phyloP scores from a whole-genome alignment of 768 basidiomycete genomes.

The Termitomyces sp. region DNA sequence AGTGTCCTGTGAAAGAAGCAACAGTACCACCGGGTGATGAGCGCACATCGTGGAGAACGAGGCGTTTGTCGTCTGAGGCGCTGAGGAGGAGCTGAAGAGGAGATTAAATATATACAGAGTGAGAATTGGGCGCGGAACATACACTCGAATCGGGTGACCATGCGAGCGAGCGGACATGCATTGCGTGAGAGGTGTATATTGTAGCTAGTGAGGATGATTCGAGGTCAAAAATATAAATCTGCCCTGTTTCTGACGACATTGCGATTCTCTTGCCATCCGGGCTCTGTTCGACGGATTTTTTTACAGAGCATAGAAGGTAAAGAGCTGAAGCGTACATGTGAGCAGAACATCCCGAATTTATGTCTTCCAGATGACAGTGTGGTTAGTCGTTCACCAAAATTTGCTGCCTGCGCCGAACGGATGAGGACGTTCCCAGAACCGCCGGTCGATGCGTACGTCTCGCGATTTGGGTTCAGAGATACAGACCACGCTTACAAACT shows the following conservation, averaged over 20 bases:
- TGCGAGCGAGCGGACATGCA: slow-evolving; percentile 79
- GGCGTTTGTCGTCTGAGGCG: slow-evolving; percentile 89
- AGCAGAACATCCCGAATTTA: slow-evolving; percentile 75
- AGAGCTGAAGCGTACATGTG: slow-evolving; percentile 44
- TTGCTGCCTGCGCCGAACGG: slow-evolving; percentile 60
- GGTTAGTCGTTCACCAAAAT: slow-evolving; percentile 60
- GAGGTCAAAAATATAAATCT: slow-evolving; percentile 81
- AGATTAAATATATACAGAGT: not conserved
- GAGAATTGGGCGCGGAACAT: slow-evolving; percentile 17
- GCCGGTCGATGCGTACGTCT: slow-evolving; percentile 70
- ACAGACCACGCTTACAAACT: slow-evolving; percentile 67
- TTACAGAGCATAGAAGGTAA: not conserved
- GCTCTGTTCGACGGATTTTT: slow-evolving; percentile 44
- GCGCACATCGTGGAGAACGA: slow-evolving; percentile 87
- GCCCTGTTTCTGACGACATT: slow-evolving; percentile 80
- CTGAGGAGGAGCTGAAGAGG: slow-evolving; percentile 70
- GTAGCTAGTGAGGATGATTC: slow-evolving; percentile 58
- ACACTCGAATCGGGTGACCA: slow-evolving; percentile 92
- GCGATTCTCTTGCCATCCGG: slow-evolving; percentile 83
- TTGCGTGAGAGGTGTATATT: slow-evolving; percentile 84
- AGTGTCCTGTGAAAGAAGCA: slow-evolving; percentile 81
- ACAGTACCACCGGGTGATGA: slow-evolving; percentile 74
- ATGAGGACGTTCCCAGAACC: slow-evolving; percentile 66
- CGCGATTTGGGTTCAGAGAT: slow-evolving; percentile 70
- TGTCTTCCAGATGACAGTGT: slow-evolving; percentile 59